These are phyloP conservation scores for Leavenworthia alabamica DNA, from an alignment of 345 rosid species.

Conservation along the genomic window DNA sequence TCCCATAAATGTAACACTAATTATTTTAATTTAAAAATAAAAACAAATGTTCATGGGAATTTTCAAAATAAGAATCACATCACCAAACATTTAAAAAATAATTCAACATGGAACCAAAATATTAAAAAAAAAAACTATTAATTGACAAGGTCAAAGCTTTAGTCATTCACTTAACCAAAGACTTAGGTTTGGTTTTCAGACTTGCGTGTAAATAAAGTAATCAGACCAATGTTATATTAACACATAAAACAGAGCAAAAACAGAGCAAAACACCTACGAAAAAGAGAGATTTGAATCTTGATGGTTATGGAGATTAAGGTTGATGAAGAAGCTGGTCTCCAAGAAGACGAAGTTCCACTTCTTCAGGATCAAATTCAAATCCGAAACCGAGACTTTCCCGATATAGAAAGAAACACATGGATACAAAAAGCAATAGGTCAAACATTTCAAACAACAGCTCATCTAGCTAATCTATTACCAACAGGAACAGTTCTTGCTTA, in stretches of 20 bases:
- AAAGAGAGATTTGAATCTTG: background rate
- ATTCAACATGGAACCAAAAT: background rate
- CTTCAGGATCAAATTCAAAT: slow-evolving; percentile 32
- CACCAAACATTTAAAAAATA: background rate
- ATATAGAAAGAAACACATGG: slow-evolving; percentile 34
- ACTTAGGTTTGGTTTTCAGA: slow-evolving; percentile 6
- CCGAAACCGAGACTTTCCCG: slow-evolving; percentile 28
- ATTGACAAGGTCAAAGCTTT: slow-evolving; percentile 5
- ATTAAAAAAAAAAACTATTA: background rate
- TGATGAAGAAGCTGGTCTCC: slow-evolving; percentile 26
- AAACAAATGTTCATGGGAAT: background rate
- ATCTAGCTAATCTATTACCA: slow-evolving; percentile 77
- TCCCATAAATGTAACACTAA: background rate
- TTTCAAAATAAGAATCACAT: slow-evolving; percentile 2
- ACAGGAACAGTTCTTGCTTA: slow-evolving; percentile 85
- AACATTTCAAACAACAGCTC: slow-evolving; percentile 74
- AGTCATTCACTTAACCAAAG: background rate
- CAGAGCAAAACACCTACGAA: slow-evolving; percentile 4
- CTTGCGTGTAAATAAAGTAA: background rate
- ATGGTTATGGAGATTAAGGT: slow-evolving; percentile 19
- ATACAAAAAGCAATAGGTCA: slow-evolving; percentile 68
- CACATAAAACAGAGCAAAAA: slow-evolving; percentile 1
- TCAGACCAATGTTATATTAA: slow-evolving; percentile 8
- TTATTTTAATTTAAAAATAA: background rate
- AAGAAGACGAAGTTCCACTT: slow-evolving; percentile 11